Evolutionary conservation across 768 basidiomycete genomes (phyloP).

Genomic region (Psilocybe sp.): DNA sequence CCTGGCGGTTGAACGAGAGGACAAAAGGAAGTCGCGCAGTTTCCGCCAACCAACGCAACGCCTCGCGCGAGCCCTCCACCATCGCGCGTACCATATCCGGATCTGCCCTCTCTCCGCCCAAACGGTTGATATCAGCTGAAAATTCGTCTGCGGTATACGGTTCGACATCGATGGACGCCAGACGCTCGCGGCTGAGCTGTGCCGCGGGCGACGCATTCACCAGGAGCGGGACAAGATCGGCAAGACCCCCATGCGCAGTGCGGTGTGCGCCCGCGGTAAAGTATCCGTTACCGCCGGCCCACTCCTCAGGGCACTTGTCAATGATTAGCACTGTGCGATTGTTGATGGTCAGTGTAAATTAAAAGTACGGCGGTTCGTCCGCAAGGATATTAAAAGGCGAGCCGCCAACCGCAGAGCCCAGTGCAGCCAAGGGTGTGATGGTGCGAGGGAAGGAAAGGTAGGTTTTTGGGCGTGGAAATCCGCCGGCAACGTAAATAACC

Average conservation of each 20-base stretch:
- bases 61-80: conserved; percentile 53
- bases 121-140: conserved; percentile 56
- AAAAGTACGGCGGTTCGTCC: too few relatives aligned
- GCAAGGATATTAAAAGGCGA: too few relatives aligned
- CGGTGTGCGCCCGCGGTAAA: conserved; percentile 72
- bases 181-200: background rate
- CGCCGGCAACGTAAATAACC: too few relatives aligned
- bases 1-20: conserved; percentile 63
- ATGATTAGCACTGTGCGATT: conserved; percentile 47
- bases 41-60: conserved; percentile 55
- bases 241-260: conserved; percentile 59
- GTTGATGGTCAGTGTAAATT: background rate
- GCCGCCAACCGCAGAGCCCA: too few relatives aligned
- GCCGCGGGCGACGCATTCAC: conserved; percentile 17
- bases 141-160: conserved; percentile 58
- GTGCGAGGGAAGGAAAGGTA: too few relatives aligned
- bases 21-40: conserved; percentile 50
- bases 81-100: conserved; percentile 45
- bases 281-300: conserved; percentile 71
- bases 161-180: conserved; percentile 39
- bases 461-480: too few relatives aligned
- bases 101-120: conserved; percentile 50
- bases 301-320: conserved; percentile 61
- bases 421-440: too few relatives aligned
- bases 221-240: conserved; percentile 56